These are phyloP conservation scores for Chrysanthemum lavandulifolium DNA, from an alignment of 129 eudicot genomes.

Conservation along the genomic window DNA sequence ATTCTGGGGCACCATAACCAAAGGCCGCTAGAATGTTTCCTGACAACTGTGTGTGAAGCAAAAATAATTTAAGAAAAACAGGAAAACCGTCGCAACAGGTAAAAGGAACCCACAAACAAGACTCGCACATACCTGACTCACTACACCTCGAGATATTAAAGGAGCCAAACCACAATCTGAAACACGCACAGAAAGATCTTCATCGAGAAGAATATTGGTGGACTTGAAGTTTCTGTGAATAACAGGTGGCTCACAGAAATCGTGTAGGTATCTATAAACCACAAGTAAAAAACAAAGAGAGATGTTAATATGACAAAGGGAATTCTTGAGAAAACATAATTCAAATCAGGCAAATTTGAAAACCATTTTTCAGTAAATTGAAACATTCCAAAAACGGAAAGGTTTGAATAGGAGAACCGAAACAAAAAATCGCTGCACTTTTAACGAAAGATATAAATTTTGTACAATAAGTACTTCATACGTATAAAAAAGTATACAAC, in stretches of 20 bases:
- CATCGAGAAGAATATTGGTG: conserved; percentile 89
- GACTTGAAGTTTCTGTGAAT: conserved; percentile 93
- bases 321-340: neutral
- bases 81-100: neutral
- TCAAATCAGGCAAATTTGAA: neutral
- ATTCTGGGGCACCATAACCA: conserved; percentile 94
- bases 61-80: neutral
- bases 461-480: neutral
- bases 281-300: conserved; percentile 15
- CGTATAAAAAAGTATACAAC: too few relatives aligned
- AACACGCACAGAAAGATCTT: conserved; percentile 79
- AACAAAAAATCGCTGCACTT: neutral
- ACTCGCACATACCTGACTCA: conserved; percentile 67
- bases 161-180: conserved; percentile 96
- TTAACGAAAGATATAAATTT: neutral
- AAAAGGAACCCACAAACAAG: neutral
- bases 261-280: conserved; percentile 77
- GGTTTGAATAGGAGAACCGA: neutral
- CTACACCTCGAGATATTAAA: conserved; percentile 70
- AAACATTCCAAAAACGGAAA: neutral
- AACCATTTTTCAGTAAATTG: too few relatives aligned
- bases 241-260: conserved; percentile 87
- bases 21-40: conserved; percentile 75
- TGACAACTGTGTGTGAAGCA: conserved; percentile 59
- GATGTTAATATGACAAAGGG: conserved; percentile 7